Percentiles rank a stretch among this genome's conserved stretches.
Conservation (phyloP, 192 early-diverging fungal species). For the Linnemannia hyalina region DNA sequence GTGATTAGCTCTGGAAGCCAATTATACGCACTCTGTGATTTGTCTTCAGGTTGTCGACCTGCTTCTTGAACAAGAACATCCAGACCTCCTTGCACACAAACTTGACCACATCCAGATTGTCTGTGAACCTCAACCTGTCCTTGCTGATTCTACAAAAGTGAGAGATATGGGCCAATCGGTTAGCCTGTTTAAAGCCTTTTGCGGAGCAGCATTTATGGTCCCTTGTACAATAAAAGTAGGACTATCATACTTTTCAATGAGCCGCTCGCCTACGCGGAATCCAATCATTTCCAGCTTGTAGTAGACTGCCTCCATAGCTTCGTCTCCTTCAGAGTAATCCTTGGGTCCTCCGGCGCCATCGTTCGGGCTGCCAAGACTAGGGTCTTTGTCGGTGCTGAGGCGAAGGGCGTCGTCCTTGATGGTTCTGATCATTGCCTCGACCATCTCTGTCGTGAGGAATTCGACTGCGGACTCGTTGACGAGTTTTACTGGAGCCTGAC, state of each 20-base stretch:
- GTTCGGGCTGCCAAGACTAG: constrained; percentile 33
- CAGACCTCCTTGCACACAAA: constrained; percentile 99
- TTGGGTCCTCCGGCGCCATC: constrained; percentile 46
- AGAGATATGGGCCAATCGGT: neutral
- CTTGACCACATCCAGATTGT: constrained; percentile 97
- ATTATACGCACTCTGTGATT: constrained; percentile 85
- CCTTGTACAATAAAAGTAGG: neutral
- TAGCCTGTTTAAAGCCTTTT: neutral
- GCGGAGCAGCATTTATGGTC: neutral
- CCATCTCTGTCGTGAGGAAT: constrained; percentile 83
- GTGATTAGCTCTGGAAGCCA: neutral
- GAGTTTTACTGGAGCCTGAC: constrained; percentile 31
- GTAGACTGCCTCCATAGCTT: constrained; percentile 88
- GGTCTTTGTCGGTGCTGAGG: constrained; percentile 31
- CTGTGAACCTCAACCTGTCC: constrained; percentile 88
- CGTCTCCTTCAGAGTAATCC: constrained; percentile 65
- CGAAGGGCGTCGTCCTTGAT: constrained; percentile 59
- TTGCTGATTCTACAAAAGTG: constrained; percentile 76
- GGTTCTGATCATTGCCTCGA: constrained; percentile 72
- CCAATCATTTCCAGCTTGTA: constrained; percentile 94
- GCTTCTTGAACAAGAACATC: constrained; percentile 95
- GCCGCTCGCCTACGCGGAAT: constrained; percentile 87
- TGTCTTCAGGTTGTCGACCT: constrained; percentile 99
- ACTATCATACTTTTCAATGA: constrained; percentile 81
- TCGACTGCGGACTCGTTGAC: constrained; percentile 81